A percentile compares a stretch with the other conserved stretches of the same genome.
Conservation (phyloP, 192 early-diverging fungal species). For the Mortierella hygrophila region DNA sequence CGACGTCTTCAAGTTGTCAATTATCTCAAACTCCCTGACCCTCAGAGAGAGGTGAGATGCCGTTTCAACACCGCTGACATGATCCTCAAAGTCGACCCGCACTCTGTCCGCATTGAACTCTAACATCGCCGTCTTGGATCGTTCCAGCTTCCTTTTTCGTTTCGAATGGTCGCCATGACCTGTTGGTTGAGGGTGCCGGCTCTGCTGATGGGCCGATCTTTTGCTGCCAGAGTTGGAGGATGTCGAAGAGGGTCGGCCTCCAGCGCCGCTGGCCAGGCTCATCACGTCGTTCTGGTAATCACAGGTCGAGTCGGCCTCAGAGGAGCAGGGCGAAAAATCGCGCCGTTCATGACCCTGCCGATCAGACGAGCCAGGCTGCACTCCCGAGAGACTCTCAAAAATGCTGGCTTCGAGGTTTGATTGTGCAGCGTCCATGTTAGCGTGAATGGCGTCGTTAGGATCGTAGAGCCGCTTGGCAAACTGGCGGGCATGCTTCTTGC, state of each 20-base stretch:
- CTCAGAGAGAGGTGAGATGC: constrained; percentile 63
- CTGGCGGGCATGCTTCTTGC: constrained; percentile 55
- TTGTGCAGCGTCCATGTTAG: constrained; percentile 39
- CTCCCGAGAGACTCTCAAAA: constrained; percentile 43
- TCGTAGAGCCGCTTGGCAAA: constrained; percentile 43
- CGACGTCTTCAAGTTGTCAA: constrained; percentile 82
- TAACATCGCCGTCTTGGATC: constrained; percentile 62
- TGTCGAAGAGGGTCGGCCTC: constrained; percentile 24
- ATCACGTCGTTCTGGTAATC: constrained; percentile 47
- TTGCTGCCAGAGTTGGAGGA: constrained; percentile 16
- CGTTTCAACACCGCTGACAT: constrained; percentile 57
- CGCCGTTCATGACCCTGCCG: constrained; percentile 12
- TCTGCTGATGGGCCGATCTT: constrained; percentile 9
- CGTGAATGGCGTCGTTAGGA: constrained; percentile 36
- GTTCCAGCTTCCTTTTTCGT: constrained; percentile 55
- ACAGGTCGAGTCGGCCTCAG: constrained; percentile 37
- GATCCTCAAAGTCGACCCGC: constrained; percentile 67
- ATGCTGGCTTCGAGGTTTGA: constrained; percentile 53
- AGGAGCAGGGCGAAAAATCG: constrained; percentile 33
- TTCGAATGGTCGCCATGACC: constrained; percentile 23
- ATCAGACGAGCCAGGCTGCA: constrained; percentile 28
- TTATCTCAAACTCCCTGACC: constrained; percentile 78
- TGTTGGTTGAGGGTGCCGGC: constrained; percentile 19
- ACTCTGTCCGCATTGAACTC: constrained; percentile 68
- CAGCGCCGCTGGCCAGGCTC: constrained; percentile 32